Conservation (phyloP, 179 eudicot genomes). For the Actinidia chinensis region DNA sequence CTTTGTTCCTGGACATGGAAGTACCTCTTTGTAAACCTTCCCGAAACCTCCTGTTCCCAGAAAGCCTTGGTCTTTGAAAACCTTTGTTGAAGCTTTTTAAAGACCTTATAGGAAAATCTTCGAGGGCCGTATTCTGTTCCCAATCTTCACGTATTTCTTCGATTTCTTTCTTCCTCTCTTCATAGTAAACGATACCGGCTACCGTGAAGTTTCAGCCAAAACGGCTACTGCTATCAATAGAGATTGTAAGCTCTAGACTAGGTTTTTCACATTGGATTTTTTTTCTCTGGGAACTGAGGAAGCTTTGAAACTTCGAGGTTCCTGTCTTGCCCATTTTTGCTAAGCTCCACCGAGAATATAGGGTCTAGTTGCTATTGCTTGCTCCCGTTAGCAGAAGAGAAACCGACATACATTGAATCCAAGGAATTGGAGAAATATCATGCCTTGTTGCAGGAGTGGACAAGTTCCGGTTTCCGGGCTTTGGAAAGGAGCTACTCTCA, state of each 20-base stretch:
- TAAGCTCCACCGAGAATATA: constrained; percentile 40
- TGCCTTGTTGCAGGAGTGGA: not conserved
- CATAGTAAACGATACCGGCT: not conserved
- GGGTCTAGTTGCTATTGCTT: constrained; percentile 27
- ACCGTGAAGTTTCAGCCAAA: not conserved
- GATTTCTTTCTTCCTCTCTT: constrained; percentile 24
- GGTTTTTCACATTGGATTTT: too few species aligned
- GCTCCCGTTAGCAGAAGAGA: constrained; percentile 40
- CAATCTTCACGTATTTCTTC: constrained; percentile 45
- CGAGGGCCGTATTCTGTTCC: constrained; percentile 43
- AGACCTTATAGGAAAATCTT: constrained; percentile 38
- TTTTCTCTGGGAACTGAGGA: constrained; percentile 31
- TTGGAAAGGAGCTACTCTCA: not conserved
- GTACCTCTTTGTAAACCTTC: constrained; percentile 23
- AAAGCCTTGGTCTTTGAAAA: constrained; percentile 27
- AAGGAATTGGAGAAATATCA: constrained; percentile 35
- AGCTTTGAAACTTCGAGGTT: not conserved
- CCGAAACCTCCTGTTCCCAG: constrained; percentile 39
- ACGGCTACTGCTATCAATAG: not conserved
- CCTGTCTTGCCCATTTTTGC: not conserved
- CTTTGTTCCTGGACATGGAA: constrained; percentile 7
- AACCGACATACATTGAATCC: constrained; percentile 45
- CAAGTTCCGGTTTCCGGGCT: not conserved
- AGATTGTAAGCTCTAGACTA: not conserved
- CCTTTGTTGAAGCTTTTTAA: constrained; percentile 38